Evolutionary conservation across 2,329 filamentous ascomycete species (phyloP).

Genomic region (Trichothecium sympodiale): DNA sequence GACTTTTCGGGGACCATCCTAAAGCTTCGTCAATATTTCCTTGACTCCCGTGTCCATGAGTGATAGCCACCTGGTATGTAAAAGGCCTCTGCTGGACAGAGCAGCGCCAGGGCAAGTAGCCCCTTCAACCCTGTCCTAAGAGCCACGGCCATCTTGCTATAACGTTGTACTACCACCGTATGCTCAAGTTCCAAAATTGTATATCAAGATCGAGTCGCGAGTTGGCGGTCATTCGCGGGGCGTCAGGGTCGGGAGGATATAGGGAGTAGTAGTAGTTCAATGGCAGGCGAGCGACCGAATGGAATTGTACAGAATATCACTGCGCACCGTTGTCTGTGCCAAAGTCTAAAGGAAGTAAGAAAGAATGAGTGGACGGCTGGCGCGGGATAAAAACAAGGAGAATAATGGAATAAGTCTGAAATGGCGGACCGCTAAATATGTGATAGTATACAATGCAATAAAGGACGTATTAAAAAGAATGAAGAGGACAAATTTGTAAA

Average conservation of each 20-base stretch:
- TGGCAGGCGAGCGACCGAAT: slow-evolving; percentile 4
- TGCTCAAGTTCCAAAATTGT: no score
- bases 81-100: slow-evolving; percentile 46
- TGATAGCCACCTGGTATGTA: slow-evolving; percentile 69
- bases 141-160: slow-evolving; percentile 15
- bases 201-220: no score
- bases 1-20: slow-evolving; percentile 77
- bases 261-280: slow-evolving; percentile 1
- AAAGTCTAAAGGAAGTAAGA: slow-evolving; percentile 6
- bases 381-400: no score
- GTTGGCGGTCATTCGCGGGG: no score
- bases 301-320: slow-evolving; percentile 7
- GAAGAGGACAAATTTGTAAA: not conserved
- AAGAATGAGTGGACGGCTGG: slow-evolving; percentile 1
- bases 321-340: slow-evolving; percentile 5
- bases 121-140: slow-evolving; percentile 24
- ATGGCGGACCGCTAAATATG: no score
- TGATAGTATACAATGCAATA: no score
- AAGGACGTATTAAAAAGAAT: slow-evolving; percentile 3
- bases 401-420: no score
- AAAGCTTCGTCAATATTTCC: slow-evolving; percentile 6
- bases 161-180: no score
- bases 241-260: not conserved
- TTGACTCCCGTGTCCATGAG: slow-evolving; percentile 4
- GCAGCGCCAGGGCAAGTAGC: slow-evolving; percentile 30